Evolutionary conservation across 768 basidiomycete species (phyloP), one percentile per base, ranked within the genome.

Genomic region (Gloeopeniophorella convolvens): DNA sequence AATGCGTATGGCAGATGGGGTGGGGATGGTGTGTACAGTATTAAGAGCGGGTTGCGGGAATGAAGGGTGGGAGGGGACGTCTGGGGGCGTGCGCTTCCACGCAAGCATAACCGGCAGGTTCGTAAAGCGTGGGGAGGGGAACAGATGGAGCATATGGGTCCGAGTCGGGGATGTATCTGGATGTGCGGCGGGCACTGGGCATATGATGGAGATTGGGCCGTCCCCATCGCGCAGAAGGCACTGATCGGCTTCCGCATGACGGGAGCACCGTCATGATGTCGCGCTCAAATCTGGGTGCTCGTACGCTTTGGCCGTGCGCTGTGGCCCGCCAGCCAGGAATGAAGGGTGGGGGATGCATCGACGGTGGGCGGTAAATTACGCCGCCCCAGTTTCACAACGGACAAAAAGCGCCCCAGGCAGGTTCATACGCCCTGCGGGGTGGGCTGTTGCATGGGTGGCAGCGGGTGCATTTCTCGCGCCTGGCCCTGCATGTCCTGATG

Each of bases 361-460:
- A 32, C 10, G 20, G 35, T 47, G 23, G 24, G 34, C 18, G 42
- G 24, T 28, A 20, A 18, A 48, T 42, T 20, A 20, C 13, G 4
- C 20, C n/a, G 47, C 42, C 16, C 42, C 35, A 28, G 26, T 44
- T 54, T 42, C 26, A 54, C 41, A 44, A 34, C 2, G 47, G 35
- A 42, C 21, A 37, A 26, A 33, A 13, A 27, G 16, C 16, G 24
- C 28, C 46, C 36, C 28, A 9, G 21, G 34, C 23, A 33, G 33
- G 4, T 37, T 57, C 23, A 58, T 20, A 58, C 57, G 13, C 58
- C 57, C 50, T 58, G 58, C 8, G 51, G 58, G 21, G 58, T 59
- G 30, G 50, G 57, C 41, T 60, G 57, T 23, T 56, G 59, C 48
- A 53, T 48, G 39, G 55, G 57, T 5, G 44, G 43, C 31, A 42